These are phyloP conservation scores for Kwoniella heveanensis DNA, from an alignment of 768 basidiomycete genomes.

Conservation along the genomic window DNA sequence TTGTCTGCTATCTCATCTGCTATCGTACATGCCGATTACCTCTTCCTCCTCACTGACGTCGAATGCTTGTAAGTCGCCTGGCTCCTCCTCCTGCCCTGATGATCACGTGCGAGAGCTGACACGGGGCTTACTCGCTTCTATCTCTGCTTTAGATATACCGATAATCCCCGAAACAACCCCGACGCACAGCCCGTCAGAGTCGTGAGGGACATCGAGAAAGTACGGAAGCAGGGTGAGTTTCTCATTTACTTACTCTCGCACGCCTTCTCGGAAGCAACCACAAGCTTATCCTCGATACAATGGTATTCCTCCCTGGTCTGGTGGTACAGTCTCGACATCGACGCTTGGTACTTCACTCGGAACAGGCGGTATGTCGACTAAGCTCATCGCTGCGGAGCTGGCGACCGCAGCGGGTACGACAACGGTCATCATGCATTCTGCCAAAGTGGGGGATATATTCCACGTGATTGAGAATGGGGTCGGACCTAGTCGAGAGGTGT, in stretches of 20 bases:
- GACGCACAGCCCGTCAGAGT: slow-evolving; percentile 75
- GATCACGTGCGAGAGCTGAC: no score
- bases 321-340: slow-evolving; percentile 74
- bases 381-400: slow-evolving; percentile 96
- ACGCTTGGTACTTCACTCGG: slow-evolving; percentile 91
- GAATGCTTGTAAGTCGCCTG: slow-evolving; percentile 66
- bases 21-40: slow-evolving; percentile 97
- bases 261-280: no score
- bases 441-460: slow-evolving; percentile 71
- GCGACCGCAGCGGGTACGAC: slow-evolving; percentile 93
- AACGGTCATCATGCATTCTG: slow-evolving; percentile 85
- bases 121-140: not conserved
- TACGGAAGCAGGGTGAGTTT: slow-evolving; percentile 73
- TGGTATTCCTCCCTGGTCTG: no score
- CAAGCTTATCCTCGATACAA: no score
- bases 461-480: slow-evolving; percentile 67
- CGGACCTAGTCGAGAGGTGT: slow-evolving; percentile 38
- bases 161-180: slow-evolving; percentile 90
- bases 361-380: slow-evolving; percentile 99
- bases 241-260: not conserved
- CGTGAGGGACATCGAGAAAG: slow-evolving; percentile 78
- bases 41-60: slow-evolving; percentile 94
- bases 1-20: slow-evolving; percentile 94
- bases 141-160: slow-evolving; percentile 64
- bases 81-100: no score